These are phyloP conservation scores for Chaetomiaceae sp. DNA, from an alignment of 2,329 filamentous ascomycete genomes.

Conservation along the genomic window DNA sequence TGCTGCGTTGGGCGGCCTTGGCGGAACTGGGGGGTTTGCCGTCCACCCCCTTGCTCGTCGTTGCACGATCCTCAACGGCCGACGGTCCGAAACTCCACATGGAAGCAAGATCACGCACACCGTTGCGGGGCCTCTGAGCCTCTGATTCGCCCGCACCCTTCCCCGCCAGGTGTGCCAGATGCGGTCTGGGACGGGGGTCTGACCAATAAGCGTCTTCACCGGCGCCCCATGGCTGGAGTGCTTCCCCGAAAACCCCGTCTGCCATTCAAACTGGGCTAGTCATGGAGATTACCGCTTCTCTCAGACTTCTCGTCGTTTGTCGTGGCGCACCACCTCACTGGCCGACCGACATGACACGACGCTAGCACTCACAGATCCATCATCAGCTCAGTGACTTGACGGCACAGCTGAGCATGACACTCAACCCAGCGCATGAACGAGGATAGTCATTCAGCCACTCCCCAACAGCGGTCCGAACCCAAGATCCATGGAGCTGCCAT, in stretches of 20 bases:
- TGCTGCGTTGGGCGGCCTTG: constrained; percentile 6
- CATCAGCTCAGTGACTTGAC: neutral
- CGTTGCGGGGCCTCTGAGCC: constrained; percentile 9
- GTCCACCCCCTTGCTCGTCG: constrained; percentile 19
- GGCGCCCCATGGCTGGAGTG: constrained; percentile 19
- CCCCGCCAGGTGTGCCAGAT: constrained; percentile 1
- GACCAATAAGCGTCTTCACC: constrained; percentile 5
- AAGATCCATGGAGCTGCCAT: neutral
- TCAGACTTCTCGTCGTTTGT: neutral
- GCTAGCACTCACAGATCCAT: neutral
- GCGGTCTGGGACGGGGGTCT: neutral
- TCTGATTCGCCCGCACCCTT: constrained; percentile 22
- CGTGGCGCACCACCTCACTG: neutral
- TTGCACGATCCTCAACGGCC: constrained; percentile 23
- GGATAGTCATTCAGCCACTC: no score
- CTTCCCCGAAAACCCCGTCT: constrained; percentile 25
- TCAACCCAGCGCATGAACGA: constrained; percentile 8
- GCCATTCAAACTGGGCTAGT: constrained; percentile 5
- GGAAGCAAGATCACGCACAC: constrained; percentile 26
- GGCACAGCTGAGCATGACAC: constrained; percentile 1
- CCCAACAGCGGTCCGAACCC: neutral
- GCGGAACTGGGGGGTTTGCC: constrained; percentile 9
- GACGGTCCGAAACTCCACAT: constrained; percentile 31
- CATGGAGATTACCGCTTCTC: constrained; percentile 17
- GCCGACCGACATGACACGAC: no score